These are phyloP conservation scores for Rubia yunnanensis DNA, from an alignment of 257 asterid genomes.

Conservation along the genomic window DNA sequence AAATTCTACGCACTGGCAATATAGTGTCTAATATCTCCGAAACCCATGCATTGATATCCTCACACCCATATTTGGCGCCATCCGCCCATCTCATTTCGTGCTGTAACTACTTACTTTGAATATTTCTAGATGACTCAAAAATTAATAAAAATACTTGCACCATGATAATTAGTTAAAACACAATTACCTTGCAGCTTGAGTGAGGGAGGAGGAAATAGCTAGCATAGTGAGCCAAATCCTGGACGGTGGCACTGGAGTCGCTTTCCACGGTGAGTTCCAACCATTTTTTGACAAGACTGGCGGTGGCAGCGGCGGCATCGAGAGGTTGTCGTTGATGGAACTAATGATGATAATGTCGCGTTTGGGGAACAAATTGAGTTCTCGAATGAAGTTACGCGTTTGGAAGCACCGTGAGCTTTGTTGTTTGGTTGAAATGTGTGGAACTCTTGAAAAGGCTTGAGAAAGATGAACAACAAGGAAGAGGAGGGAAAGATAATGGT, in stretches of 20 bases:
- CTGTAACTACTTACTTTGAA: neutral
- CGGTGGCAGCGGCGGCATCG: neutral
- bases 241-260: conserved; percentile 27
- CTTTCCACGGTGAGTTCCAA: conserved; percentile 31
- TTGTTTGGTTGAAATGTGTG: neutral
- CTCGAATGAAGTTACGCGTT: neutral
- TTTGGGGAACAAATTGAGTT: conserved; percentile 2
- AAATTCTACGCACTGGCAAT: neutral
- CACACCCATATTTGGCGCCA: neutral
- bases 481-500: neutral
- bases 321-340: neutral
- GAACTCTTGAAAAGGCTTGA: neutral
- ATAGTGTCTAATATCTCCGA: too few relatives aligned
- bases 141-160: too few relatives aligned
- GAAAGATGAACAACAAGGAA: neutral
- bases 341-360: neutral
- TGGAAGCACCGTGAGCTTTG: neutral
- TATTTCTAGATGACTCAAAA: too few relatives aligned
- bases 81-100: neutral
- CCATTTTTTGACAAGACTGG: conserved; percentile 44
- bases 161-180: too few relatives aligned
- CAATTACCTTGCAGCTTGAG: conserved; percentile 47
- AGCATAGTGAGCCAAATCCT: conserved; percentile 60
- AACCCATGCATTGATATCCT: neutral
- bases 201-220: conserved; percentile 52